Conservation (phyloP, 2,329 filamentous ascomycete species). For the Fusarium veterinarium region DNA sequence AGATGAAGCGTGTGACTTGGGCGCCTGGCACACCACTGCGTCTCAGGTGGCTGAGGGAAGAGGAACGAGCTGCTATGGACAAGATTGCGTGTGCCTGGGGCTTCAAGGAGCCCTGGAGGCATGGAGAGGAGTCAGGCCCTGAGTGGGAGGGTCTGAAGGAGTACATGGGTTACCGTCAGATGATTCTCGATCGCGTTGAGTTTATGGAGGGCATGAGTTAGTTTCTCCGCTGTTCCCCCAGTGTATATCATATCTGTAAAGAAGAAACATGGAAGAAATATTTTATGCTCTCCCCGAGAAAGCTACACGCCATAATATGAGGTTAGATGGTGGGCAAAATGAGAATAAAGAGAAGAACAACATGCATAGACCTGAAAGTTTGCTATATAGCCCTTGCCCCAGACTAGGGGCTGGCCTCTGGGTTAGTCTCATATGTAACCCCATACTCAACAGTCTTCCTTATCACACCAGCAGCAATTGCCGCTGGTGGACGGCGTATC, state of each 20-base stretch:
- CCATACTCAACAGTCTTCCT: conserved; percentile 53
- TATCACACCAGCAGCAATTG: conserved; percentile 43
- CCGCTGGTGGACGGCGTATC: conserved; percentile 10
- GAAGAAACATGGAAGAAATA: conserved; percentile 5
- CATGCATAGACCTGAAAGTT: neutral
- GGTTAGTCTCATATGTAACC: conserved; percentile 48
- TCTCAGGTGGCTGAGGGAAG: conserved; percentile 87
- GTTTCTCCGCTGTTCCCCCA: conserved; percentile 1
- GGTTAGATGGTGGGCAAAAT: neutral
- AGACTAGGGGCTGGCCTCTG: conserved; percentile 7
- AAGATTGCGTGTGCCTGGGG: conserved; percentile 90
- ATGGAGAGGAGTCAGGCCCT: conserved; percentile 89
- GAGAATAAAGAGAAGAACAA: neutral
- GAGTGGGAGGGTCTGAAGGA: conserved; percentile 91
- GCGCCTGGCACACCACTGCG: conserved; percentile 81
- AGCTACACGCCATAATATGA: neutral
- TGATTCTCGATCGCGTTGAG: conserved; percentile 90
- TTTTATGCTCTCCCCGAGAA: neutral
- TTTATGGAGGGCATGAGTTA: conserved; percentile 88
- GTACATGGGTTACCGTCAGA: conserved; percentile 83
- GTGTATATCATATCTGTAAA: conserved; percentile 39
- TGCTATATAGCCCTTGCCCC: neutral
- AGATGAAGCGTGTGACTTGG: conserved; percentile 96
- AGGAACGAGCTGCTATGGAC: conserved; percentile 89
- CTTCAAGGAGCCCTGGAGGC: conserved; percentile 81